Evolutionary conservation across 345 rosid species (phyloP), one percentile per base, ranked within the genome.

Genomic region (Eucalyptus paniculata): DNA sequence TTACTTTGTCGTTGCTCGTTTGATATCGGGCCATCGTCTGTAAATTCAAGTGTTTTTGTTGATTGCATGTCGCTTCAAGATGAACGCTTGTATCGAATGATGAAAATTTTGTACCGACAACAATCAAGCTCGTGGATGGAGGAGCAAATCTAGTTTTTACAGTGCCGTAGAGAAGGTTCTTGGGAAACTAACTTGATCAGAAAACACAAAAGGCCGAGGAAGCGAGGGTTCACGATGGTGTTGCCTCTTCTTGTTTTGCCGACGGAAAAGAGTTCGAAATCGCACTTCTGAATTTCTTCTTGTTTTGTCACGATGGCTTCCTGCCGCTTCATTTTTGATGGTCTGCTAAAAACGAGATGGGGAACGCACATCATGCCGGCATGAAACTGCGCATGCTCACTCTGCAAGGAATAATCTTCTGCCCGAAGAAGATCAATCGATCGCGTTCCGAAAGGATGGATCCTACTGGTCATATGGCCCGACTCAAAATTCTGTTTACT

Each of bases 291-390:
- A 56, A 56, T 56, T 56, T 56, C 14, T 56, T 56, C 62, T n/a
- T n/a, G n/a, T n/a, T n/a, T n/a, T n/a, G n/a, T n/a, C n/a, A n/a
- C n/a, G 30, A 56, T 56, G 62, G 62, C 62, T 56, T 24, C 62
- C 30, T 23, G 62, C 13, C 2, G 62, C 14, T 56, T 56, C 62
- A 56, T 24, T 56, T 56, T 1, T 0, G 13, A 23, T 56, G 30
- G 62, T 56, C 62, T 56, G 62, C 13, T 2, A 56, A 56, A 56
- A 56, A 24, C 62, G 0, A 56, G 30, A 0, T 1, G 28, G 30
- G 62, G 28, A 56, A 56, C 56, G 56, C 24, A 1, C 26, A 9
- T 56, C 24, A 56, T 56, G 62, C 62, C 62, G 30, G 30, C 30
- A 10, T 24, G 30, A 56, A 56, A 56, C 30, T 56, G 30, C 62